Percentiles rank a stretch among this genome's conserved stretches.
phyloP scores from a whole-genome alignment of 306 rosid species.

The Rosa rugosa region DNA sequence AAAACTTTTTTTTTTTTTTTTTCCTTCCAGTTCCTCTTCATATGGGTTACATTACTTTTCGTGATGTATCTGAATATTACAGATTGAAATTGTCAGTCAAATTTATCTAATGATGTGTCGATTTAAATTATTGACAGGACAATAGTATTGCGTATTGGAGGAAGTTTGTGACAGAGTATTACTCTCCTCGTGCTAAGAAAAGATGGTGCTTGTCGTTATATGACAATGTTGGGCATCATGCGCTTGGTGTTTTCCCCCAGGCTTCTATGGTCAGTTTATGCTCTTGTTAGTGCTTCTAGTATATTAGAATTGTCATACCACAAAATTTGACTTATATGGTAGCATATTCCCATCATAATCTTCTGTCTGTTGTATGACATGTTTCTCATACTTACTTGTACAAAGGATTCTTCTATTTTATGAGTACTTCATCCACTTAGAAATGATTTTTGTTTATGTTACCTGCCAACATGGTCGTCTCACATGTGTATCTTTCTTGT shows the following conservation, averaged over 20 bases:
- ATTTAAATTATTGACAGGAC: conserved; percentile 51
- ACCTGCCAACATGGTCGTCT: conserved; percentile 7
- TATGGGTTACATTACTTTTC: background rate
- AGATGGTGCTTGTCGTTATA: conserved; percentile 94
- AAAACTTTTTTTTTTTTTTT: background rate
- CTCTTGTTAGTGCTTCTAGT: conserved; percentile 3
- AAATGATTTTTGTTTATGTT: background rate
- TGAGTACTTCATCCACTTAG: background rate
- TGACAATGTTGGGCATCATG: conserved; percentile 82
- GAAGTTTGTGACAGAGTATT: conserved; percentile 92
- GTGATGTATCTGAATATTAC: background rate
- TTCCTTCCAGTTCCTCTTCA: background rate
- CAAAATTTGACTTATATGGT: background rate
- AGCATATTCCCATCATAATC: background rate
- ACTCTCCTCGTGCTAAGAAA: conserved; percentile 93
- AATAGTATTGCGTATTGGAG: conserved; percentile 96
- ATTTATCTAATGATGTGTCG: conserved; percentile 12
- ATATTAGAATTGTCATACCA: background rate
- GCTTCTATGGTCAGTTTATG: conserved; percentile 70
- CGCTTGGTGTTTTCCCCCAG: conserved; percentile 95
- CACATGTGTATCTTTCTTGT: background rate
- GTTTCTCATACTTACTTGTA: background rate
- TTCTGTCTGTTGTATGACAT: background rate
- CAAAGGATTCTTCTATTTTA: background rate
- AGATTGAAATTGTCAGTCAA: background rate